phyloP scores from a whole-genome alignment of 129 eudicot genomes.

The Pulicaria dysenterica region DNA sequence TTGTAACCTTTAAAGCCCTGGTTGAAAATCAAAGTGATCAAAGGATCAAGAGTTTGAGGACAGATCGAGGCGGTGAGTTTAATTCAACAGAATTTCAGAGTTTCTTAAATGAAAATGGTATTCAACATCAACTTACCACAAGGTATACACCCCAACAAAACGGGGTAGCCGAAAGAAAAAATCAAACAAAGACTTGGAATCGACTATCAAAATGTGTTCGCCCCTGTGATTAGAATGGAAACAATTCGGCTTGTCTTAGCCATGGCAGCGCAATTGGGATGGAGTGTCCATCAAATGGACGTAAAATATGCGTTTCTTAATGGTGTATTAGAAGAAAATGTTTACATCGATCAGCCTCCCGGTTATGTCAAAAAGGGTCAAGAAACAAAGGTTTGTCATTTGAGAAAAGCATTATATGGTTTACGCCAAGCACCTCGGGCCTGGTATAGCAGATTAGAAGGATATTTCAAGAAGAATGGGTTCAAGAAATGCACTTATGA shows the following conservation, averaged over 20 bases:
- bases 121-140: neutral
- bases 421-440: no score
- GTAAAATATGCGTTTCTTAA: neutral
- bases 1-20: neutral
- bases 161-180: neutral
- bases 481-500: no score
- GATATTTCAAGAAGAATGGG: no score
- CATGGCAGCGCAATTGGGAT: neutral
- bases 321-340: no score
- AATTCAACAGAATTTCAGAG: neutral
- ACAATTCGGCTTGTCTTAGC: neutral
- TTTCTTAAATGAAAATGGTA: neutral
- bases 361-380: no score
- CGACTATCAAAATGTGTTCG: neutral
- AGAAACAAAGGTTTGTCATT: no score
- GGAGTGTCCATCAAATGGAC: neutral
- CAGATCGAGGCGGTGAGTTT: conserved; percentile 1
- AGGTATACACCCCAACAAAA: neutral
- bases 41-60: neutral
- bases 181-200: neutral
- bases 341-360: no score
- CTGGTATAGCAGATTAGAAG: no score
- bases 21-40: neutral
- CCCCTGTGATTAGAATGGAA: neutral
- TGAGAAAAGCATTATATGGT: no score